A percentile compares a stretch with the other conserved stretches of the same genome.
These are phyloP conservation scores for Geotrichum carabidarum DNA, from an alignment of 1,139 yeast genomes.

Conservation along the genomic window DNA sequence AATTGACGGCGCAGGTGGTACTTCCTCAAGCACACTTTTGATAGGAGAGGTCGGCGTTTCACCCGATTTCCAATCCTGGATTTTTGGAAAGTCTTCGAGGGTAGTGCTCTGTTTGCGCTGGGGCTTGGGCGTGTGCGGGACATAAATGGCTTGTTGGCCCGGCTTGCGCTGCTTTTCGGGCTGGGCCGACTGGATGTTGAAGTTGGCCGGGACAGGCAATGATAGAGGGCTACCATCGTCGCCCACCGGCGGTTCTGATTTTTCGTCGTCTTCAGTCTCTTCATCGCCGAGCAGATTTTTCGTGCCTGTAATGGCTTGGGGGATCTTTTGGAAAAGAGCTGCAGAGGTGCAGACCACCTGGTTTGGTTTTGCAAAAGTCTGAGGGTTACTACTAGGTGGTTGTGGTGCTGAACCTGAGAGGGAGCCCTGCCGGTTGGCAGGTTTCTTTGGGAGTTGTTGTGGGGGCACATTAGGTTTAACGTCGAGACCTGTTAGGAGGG, in stretches of 20 bases:
- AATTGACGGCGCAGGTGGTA: neutral
- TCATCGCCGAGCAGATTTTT: neutral
- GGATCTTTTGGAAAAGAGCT: slow-evolving; percentile 1
- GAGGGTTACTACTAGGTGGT: neutral
- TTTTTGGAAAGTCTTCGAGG: neutral
- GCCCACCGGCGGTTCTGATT: neutral
- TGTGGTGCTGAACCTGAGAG: neutral
- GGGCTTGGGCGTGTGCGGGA: slow-evolving; percentile 49
- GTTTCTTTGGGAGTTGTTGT: neutral
- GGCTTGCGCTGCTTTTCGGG: slow-evolving; percentile 16
- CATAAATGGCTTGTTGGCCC: slow-evolving; percentile 47
- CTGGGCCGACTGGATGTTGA: slow-evolving; percentile 8
- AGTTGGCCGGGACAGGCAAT: neutral
- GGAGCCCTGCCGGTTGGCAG: neutral
- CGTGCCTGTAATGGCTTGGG: neutral
- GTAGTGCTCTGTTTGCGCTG: slow-evolving; percentile 6
- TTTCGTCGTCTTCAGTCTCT: slow-evolving; percentile 6
- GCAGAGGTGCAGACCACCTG: neutral
- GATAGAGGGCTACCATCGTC: slow-evolving; percentile 10
- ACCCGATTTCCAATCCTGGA: neutral
- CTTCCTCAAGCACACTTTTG: neutral
- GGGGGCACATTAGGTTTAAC: neutral
- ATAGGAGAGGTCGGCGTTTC: neutral
- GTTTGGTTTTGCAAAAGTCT: neutral
- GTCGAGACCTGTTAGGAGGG: neutral